Evolutionary conservation across 805 yeast genomes (phyloP), one percentile per base, ranked within the genome.

Genomic region (Priceomyces castillae): DNA sequence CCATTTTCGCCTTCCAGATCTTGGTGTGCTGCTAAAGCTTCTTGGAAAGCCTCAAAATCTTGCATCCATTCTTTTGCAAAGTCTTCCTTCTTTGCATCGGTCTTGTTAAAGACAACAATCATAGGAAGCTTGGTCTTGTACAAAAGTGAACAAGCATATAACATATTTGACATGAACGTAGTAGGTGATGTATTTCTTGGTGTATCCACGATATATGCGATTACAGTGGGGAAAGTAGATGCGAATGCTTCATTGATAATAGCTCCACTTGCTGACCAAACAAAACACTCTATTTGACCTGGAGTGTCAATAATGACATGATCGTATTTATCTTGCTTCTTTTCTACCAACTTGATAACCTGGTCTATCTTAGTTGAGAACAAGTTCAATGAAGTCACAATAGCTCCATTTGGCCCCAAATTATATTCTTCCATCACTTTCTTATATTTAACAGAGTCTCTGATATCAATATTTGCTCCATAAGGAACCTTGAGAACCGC

Each of bases 261-360:
- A 17, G 97, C 79, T 10, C 99, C 99, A 17, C 96, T 86, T 0
- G 99, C 99, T 37, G 95, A 84, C 99, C 99, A 94, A 34, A 94
- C 90, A 62, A 94, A 94, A 69, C 97, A 90, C 65, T 94, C 99
- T 49, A 94, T 94, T 66, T 94, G 99, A 10, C 99, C 99, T 0
- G 99, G 99, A 1, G 99, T 94, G 66, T 94, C 99, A 40, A 92
- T 80, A 30, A 94, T 83, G 50, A 90, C 86, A 61, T 90, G 84
- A 16, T 80, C 64, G 51, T 64, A 62, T n/a, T 52, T 50, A 17
- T 71, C 76, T 1, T 82, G 69, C 52, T 92, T 80, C 58, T 90
- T 89, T 57, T 90, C 96, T 16, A 92, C 86, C 30, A 94, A 71
- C 30, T 78, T 77, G 39, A 94, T 82, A 3, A 94, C 97, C 67